Conservation (phyloP, 768 basidiomycete genomes). For the Rhodotorula babjevae region DNA sequence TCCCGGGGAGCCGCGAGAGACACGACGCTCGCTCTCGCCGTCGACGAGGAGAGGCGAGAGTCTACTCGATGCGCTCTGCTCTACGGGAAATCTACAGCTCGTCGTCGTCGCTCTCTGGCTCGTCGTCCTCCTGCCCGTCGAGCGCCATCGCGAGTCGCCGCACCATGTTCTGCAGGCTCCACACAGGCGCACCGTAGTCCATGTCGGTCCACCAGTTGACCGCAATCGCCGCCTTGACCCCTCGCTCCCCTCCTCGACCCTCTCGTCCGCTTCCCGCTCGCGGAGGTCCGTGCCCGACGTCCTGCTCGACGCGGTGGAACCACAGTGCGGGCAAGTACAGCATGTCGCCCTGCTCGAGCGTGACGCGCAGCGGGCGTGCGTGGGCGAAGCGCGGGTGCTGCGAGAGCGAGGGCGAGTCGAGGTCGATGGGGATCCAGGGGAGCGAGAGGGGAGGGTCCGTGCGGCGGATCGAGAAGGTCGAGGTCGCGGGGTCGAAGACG, state of each 20-base stretch:
- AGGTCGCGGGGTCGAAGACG: slow-evolving; percentile 41
- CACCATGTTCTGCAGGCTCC: neutral
- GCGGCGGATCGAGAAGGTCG: slow-evolving; percentile 1
- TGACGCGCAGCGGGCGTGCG: slow-evolving; percentile 64
- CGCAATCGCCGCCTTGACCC: slow-evolving; percentile 47
- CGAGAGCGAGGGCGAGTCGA: slow-evolving; percentile 49
- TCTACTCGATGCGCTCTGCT: neutral
- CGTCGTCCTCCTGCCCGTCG: slow-evolving; percentile 22
- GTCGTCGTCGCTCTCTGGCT: neutral
- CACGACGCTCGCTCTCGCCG: too few relatives aligned
- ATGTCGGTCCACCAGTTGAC: slow-evolving; percentile 86
- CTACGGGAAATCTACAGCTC: too few relatives aligned
- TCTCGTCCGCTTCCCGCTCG: neutral
- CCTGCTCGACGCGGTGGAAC: slow-evolving; percentile 51
- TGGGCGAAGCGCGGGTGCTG: slow-evolving; percentile 44
- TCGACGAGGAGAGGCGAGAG: too few relatives aligned
- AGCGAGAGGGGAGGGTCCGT: slow-evolving; percentile 45
- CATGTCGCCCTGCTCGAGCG: slow-evolving; percentile 66
- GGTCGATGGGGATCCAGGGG: slow-evolving; percentile 81
- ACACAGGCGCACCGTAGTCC: slow-evolving; percentile 47
- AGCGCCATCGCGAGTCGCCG: slow-evolving; percentile 23
- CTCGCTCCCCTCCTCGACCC: neutral
- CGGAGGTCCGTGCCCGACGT: slow-evolving; percentile 46
- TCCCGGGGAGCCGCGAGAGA: too few relatives aligned
- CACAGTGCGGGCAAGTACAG: slow-evolving; percentile 87